A percentile compares a stretch with the other conserved stretches of the same genome.
phyloP scores from a whole-genome alignment of 257 asterid species.

The Scutellaria minor region DNA sequence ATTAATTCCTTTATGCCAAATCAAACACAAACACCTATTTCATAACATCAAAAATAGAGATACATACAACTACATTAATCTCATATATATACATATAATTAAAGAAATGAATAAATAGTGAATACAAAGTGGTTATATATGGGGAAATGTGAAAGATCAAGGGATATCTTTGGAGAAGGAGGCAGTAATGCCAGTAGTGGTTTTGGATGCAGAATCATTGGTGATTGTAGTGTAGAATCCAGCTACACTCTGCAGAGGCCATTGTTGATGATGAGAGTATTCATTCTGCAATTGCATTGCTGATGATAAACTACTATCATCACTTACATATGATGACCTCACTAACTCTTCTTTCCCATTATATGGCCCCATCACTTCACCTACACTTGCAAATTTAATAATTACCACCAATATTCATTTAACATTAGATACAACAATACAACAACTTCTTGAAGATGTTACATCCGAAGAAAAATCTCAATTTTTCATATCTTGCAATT shows the following conservation, averaged over 20 bases:
- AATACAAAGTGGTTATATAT: no score
- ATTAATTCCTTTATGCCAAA: no score
- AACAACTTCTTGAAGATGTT: no score
- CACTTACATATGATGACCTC: constrained; percentile 28
- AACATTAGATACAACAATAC: no score
- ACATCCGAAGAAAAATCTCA: no score
- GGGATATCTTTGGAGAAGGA: no score
- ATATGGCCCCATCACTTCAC: constrained; percentile 31
- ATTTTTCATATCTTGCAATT: no score
- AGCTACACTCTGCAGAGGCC: neutral
- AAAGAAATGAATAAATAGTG: neutral
- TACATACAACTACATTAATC: neutral
- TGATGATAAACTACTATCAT: constrained; percentile 4
- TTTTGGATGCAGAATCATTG: no score
- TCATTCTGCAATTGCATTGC: constrained; percentile 3
- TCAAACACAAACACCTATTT: neutral
- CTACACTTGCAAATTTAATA: constrained; percentile 17
- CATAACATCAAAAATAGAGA: neutral
- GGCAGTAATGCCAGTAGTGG: no score
- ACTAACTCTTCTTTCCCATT: constrained; percentile 2
- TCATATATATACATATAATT: neutral
- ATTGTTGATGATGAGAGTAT: constrained; percentile 13
- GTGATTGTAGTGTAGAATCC: neutral
- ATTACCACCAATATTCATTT: no score
- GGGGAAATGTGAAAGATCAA: no score